These are phyloP conservation scores for Penicillium canescens DNA, from an alignment of 495 filamentous ascomycete genomes.

Conservation along the genomic window DNA sequence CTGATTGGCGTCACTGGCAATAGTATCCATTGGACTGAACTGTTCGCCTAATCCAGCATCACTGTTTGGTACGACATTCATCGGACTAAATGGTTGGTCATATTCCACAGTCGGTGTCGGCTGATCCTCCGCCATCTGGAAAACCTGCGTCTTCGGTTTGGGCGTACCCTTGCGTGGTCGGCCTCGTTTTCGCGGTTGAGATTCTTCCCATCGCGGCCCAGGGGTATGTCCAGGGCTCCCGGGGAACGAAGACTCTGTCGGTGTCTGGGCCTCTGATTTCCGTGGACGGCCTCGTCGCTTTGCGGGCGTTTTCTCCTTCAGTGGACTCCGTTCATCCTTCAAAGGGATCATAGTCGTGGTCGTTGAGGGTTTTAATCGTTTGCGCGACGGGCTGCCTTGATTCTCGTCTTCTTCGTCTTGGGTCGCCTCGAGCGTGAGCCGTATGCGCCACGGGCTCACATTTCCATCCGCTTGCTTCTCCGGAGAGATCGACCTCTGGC, in stretches of 20 bases:
- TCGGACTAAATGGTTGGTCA: conserved; percentile 20
- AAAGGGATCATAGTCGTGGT: conserved; percentile 56
- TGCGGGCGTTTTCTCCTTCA: conserved; percentile 34
- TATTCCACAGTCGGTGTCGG: conserved; percentile 12
- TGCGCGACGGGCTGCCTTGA: conserved; percentile 32
- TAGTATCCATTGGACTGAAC: conserved; percentile 19
- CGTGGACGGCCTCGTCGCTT: conserved; percentile 46
- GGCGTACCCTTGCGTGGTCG: conserved; percentile 40
- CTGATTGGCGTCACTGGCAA: not conserved
- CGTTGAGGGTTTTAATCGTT: conserved; percentile 39
- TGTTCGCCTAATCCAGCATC: conserved; percentile 13
- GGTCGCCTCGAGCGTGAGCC: conserved; percentile 59
- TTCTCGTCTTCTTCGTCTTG: conserved; percentile 43
- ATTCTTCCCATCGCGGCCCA: conserved; percentile 12
- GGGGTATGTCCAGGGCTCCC: conserved; percentile 40
- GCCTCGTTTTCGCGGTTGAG: conserved; percentile 36
- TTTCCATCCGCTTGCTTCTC: conserved; percentile 37
- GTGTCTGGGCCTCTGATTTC: conserved; percentile 37
- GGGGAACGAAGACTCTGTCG: conserved; percentile 34
- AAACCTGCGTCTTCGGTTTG: conserved; percentile 12
- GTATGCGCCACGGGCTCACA: conserved; percentile 58
- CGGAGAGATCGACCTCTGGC: conserved; percentile 36
- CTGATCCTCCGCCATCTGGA: conserved; percentile 15
- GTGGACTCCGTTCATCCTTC: conserved; percentile 42
- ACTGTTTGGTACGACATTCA: conserved; percentile 21